Evolutionary conservation across 2,329 filamentous ascomycete genomes (phyloP).

Genomic region (Mariannaea sp.): DNA sequence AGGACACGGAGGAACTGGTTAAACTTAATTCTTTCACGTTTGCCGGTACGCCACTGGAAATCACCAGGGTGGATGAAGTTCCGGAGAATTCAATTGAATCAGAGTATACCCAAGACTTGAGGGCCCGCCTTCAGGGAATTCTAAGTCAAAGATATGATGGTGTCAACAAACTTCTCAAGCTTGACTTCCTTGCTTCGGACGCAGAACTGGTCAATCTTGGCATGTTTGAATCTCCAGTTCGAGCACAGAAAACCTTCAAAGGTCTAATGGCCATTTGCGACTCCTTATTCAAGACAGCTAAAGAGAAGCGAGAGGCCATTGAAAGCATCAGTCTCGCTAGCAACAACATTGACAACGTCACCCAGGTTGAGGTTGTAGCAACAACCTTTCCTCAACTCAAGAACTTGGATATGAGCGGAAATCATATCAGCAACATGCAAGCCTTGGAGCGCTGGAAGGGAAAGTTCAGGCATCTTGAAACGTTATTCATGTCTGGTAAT

Average conservation of each 20-base stretch:
- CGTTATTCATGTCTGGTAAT: conserved; percentile 78
- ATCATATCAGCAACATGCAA: conserved; percentile 72
- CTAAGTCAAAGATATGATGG: conserved; percentile 75
- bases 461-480: conserved; percentile 79
- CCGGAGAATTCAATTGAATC: conserved; percentile 51
- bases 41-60: conserved; percentile 65
- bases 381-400: conserved; percentile 82
- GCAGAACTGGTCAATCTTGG: conserved; percentile 72
- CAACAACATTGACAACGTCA: conserved; percentile 77
- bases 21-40: conserved; percentile 73
- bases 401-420: conserved; percentile 87
- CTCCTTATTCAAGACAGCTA: conserved; percentile 70
- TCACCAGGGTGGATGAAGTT: conserved; percentile 55
- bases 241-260: conserved; percentile 85
- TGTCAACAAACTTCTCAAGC: conserved; percentile 75
- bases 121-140: conserved; percentile 70
- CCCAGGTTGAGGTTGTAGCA: conserved; percentile 74
- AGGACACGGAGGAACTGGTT: conserved; percentile 66
- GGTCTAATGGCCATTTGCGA: conserved; percentile 89
- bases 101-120: conserved; percentile 62
- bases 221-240: conserved; percentile 73
- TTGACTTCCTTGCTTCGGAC: conserved; percentile 79
- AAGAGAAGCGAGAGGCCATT: conserved; percentile 78
- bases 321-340: conserved; percentile 79
- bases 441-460: conserved; percentile 76